Evolutionary conservation across 345 rosid species (phyloP).

Genomic region (Ceriops decandra): DNA sequence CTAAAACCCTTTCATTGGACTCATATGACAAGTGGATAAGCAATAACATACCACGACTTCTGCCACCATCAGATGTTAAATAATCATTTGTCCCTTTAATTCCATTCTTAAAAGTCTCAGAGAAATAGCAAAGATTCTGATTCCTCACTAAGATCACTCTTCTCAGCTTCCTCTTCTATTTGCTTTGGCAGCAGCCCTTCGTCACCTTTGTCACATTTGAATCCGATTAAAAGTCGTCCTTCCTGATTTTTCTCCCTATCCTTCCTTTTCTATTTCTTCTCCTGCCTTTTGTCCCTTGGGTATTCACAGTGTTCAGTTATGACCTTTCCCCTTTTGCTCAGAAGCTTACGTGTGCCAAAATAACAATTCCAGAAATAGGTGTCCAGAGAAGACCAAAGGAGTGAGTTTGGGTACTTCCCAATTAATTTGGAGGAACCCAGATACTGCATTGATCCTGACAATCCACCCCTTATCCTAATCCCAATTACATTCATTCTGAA

Average conservation of each 20-base stretch:
- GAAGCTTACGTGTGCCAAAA: conserved; percentile 51
- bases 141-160: conserved; percentile 66
- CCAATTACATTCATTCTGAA: no score
- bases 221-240: neutral
- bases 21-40: neutral
- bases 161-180: conserved; percentile 38
- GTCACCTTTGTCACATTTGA: neutral
- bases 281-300: conserved; percentile 21
- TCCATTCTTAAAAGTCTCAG: conserved; percentile 45
- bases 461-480: no score
- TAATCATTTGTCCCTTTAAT: conserved; percentile 36
- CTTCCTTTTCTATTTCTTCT: conserved; percentile 34
- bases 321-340: conserved; percentile 26
- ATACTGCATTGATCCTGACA: no score
- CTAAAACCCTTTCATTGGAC: neutral
- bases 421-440: no score
- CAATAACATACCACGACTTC: conserved; percentile 31
- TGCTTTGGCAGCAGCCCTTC: neutral
- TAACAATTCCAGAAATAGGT: conserved; percentile 35
- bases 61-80: conserved; percentile 19
- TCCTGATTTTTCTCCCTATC: conserved; percentile 8
- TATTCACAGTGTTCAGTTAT: conserved; percentile 32
- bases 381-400: conserved; percentile 17
- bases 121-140: conserved; percentile 25
- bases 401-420: neutral